Base-by-base conservation (phyloP, 257 asterid genomes). In the Henckelia pumila region DNA sequence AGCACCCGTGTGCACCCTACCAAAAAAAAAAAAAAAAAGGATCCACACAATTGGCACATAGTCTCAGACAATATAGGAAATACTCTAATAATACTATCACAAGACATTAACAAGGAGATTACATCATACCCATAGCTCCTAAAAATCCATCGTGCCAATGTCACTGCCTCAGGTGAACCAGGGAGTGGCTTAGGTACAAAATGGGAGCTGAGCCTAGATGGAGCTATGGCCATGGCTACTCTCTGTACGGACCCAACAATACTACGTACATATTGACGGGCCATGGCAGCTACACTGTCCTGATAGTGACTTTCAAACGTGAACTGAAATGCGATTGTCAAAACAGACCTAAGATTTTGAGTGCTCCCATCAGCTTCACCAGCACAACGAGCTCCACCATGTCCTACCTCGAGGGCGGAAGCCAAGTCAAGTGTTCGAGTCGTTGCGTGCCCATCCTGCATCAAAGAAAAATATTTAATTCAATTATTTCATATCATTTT, bases 281-380 rank as follows among this genome's bases (percentile, higher is more conserved):
- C 99, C 99, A 94, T 94, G 23, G 84, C 89, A 71, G 95, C 96
- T 14, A 94, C 96, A 24, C 89, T 84, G 63, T 94, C 97, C 61
- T 78, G 86, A 74, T 81, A 84, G 80, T 94, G 95, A 77, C 71
- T 82, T 73, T 87, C 99, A 69, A 88, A 91, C 28, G 91, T 79
- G 83, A 94, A 94, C 93, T 94, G 99, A 75, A 94, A 94, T 0
- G 96, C 97, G 13, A 94, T 94, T 19, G 96, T 94, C 77, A 94
- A 70, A 21, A 94, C 95, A 5, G 99, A 91, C 80, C 95, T 80
- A 21, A 76, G 78, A 59, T 80, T 88, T 71, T 84, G 88, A 76
- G 58, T 78, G 63, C 72, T 78, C 23, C 79, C 20, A 59, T 87
- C 92, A 33, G 77, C 64, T 73, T 83, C 92, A 60, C 87, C 93